These are phyloP conservation scores for Diplocarpon rosae DNA, from an alignment of 2,329 filamentous ascomycete genomes.

Conservation along the genomic window DNA sequence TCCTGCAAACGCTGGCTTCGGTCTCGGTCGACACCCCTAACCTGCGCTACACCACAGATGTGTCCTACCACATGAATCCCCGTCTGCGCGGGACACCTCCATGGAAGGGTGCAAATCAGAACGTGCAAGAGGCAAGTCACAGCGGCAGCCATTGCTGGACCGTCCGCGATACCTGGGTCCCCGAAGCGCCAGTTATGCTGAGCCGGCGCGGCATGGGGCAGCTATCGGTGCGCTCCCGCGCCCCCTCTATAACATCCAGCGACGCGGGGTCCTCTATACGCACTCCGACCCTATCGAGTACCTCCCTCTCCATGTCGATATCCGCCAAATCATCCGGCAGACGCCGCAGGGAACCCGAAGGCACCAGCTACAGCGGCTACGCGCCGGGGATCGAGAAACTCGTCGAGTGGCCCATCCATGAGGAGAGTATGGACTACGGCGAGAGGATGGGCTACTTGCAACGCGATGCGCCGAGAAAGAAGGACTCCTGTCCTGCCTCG, in stretches of 20 bases:
- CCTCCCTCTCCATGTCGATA: constrained; percentile 1
- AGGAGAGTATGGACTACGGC: constrained; percentile 6
- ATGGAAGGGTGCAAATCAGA: constrained; percentile 35
- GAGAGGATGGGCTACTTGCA: not conserved
- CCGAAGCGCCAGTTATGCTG: constrained; percentile 1
- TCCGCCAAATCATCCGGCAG: not conserved
- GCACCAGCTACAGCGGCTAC: constrained; percentile 11
- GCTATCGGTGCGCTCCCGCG: no score
- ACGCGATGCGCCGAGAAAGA: not conserved
- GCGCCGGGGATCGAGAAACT: constrained; percentile 17
- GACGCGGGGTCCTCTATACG: constrained; percentile 7
- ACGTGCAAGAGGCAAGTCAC: constrained; percentile 24
- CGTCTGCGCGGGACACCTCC: constrained; percentile 41
- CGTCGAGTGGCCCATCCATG: constrained; percentile 16
- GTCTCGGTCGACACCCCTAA: constrained; percentile 46
- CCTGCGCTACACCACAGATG: constrained; percentile 40
- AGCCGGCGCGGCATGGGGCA: no score
- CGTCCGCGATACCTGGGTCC: constrained; percentile 16
- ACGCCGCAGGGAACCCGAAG: not conserved
- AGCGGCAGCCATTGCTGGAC: constrained; percentile 26
- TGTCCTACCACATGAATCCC: constrained; percentile 46
- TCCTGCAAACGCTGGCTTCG: constrained; percentile 48
- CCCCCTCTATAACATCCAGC: constrained; percentile 6
- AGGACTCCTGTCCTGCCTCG: no score
- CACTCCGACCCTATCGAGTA: no score